Evolutionary conservation across 83 land plant species (phyloP).

Genomic region (Thuja plicata): DNA sequence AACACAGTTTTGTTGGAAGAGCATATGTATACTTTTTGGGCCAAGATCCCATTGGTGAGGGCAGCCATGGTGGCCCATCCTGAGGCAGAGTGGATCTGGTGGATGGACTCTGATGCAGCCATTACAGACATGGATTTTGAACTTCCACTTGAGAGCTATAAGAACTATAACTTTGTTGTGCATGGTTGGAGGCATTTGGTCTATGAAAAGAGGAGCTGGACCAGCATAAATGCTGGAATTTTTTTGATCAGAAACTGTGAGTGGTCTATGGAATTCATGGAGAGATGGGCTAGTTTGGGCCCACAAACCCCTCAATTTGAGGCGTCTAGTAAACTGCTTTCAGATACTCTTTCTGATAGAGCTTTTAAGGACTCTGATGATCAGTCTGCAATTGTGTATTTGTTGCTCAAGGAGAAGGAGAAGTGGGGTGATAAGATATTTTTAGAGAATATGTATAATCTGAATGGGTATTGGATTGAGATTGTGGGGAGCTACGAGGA

Average conservation of each 20-base stretch:
- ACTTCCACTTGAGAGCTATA: conserved; percentile 61
- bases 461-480: conserved; percentile 74
- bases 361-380: conserved; percentile 65
- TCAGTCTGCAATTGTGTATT: conserved; percentile 67
- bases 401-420: conserved; percentile 51
- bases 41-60: conserved; percentile 66
- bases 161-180: conserved; percentile 58
- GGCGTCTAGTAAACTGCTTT: conserved; percentile 40
- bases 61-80: conserved; percentile 84
- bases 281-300: conserved; percentile 72
- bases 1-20: conserved; percentile 66
- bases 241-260: conserved; percentile 86
- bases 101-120: conserved; percentile 91
- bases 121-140: conserved; percentile 91
- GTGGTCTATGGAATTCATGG: conserved; percentile 83
- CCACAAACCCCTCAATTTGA: conserved; percentile 58
- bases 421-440: conserved; percentile 64
- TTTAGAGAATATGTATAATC: conserved; percentile 55
- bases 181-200: conserved; percentile 69
- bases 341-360: conserved; percentile 48
- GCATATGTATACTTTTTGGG: conserved; percentile 68
- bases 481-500: conserved; percentile 49
- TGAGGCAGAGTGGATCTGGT: conserved; percentile 88
- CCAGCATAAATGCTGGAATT: conserved; percentile 75
- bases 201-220: conserved; percentile 62